Evolutionary conservation across 2,329 filamentous ascomycete species (phyloP).

Genomic region (Endoconidiophora polonica): DNA sequence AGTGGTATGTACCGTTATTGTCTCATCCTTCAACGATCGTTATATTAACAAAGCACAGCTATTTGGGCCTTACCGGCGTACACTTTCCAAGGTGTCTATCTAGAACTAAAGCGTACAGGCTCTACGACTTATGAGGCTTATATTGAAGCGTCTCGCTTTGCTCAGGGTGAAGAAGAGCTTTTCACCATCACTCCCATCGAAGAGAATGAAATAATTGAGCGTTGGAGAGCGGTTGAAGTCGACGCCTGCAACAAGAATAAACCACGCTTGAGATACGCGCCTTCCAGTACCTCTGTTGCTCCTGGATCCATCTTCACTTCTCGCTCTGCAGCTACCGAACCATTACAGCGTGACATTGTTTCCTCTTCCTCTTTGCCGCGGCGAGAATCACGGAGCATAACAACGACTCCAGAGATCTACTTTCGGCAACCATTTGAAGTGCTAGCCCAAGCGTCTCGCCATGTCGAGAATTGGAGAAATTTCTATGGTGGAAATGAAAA

Average conservation of each 20-base stretch:
- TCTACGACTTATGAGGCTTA: conserved; percentile 60
- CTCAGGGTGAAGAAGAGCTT: conserved; percentile 57
- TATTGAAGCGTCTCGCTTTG: conserved; percentile 58
- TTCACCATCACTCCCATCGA: conserved; percentile 38
- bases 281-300: background rate
- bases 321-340: too few species aligned
- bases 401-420: background rate
- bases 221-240: background rate
- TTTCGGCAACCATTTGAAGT: background rate
- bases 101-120: conserved; percentile 55
- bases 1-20: conserved; percentile 33
- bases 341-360: too few species aligned
- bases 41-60: conserved; percentile 7
- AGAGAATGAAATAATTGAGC: conserved; percentile 34
- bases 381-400: too few species aligned
- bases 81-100: conserved; percentile 66
- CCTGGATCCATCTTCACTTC: too few species aligned
- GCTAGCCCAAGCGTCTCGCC: background rate
- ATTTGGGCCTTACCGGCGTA: conserved; percentile 43
- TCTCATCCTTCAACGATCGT: background rate
- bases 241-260: conserved; percentile 6
- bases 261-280: background rate
- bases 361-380: too few species aligned
- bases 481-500: conserved; percentile 3
- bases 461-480: background rate